Percentiles rank a stretch among this genome's conserved stretches.
Evolutionary conservation across 106 monocot species (phyloP).

Genomic region (Acanthochlamys bracteata): DNA sequence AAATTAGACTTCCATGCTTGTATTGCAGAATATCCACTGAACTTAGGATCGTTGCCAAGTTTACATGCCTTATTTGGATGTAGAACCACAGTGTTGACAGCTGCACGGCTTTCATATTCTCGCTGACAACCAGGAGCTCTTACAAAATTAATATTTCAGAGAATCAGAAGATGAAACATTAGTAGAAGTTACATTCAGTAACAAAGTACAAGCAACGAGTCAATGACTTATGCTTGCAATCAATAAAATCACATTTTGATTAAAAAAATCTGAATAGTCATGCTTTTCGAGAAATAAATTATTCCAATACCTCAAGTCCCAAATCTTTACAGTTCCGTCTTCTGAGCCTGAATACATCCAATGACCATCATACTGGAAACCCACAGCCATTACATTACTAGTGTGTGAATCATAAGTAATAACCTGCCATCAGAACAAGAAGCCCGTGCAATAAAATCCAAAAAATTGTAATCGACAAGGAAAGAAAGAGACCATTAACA

Average conservation of each 20-base stretch:
- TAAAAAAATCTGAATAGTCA: background rate
- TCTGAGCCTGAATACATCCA: constrained; percentile 99
- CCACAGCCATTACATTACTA: constrained; percentile 93
- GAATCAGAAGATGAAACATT: background rate
- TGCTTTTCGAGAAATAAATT: background rate
- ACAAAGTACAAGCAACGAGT: too few species aligned
- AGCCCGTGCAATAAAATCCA: background rate
- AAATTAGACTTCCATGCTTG: background rate
- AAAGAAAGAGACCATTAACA: too few species aligned
- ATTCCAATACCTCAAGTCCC: constrained; percentile 78
- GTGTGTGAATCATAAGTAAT: constrained; percentile 89
- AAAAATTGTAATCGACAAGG: too few species aligned
- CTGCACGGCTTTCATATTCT: constrained; percentile 97
- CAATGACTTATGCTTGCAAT: too few species aligned
- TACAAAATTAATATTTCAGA: constrained; percentile 1
- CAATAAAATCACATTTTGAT: too few species aligned
- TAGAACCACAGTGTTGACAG: constrained; percentile 96
- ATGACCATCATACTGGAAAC: constrained; percentile 94
- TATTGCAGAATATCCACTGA: background rate
- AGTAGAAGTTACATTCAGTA: background rate
- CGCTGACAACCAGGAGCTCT: constrained; percentile 84
- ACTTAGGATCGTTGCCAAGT: background rate
- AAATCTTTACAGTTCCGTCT: constrained; percentile 94
- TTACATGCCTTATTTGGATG: constrained; percentile 87
- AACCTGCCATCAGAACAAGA: constrained; percentile 24